Conservation (phyloP, 495 filamentous ascomycete species). For the Darksidea phi region DNA sequence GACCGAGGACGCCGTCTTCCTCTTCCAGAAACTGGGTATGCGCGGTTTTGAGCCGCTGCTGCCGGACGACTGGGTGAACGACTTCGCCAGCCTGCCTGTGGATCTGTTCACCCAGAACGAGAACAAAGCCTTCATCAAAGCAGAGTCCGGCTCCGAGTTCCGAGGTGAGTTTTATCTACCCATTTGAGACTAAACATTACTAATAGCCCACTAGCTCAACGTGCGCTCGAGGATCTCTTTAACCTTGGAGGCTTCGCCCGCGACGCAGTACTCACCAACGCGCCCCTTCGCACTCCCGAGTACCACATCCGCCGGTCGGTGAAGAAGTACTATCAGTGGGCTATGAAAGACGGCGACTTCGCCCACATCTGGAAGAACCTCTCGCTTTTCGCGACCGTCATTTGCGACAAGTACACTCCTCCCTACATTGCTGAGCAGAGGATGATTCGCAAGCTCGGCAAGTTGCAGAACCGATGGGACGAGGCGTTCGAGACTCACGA, state of each 20-base stretch:
- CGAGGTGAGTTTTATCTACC: slow-evolving; percentile 12
- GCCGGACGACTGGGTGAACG: slow-evolving; percentile 55
- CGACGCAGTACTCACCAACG: slow-evolving; percentile 26
- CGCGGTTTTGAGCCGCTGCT: slow-evolving; percentile 62
- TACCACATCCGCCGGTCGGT: slow-evolving; percentile 22
- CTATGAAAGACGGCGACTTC: slow-evolving; percentile 35
- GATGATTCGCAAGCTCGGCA: slow-evolving; percentile 29
- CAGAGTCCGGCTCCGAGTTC: slow-evolving; percentile 30
- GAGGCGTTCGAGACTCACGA: slow-evolving; percentile 32
- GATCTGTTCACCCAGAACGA: slow-evolving; percentile 51
- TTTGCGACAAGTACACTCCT: slow-evolving; percentile 16
- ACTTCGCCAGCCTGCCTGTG: slow-evolving; percentile 61
- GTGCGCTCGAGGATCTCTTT: slow-evolving; percentile 37
- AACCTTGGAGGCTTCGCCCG: slow-evolving; percentile 38
- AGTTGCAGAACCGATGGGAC: slow-evolving; percentile 24
- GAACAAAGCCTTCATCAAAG: slow-evolving; percentile 51
- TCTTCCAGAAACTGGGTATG: slow-evolving; percentile 57
- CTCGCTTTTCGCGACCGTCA: slow-evolving; percentile 37
- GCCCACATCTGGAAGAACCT: slow-evolving; percentile 29
- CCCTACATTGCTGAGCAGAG: slow-evolving; percentile 16
- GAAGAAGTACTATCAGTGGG: slow-evolving; percentile 39
- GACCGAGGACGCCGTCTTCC: slow-evolving; percentile 52
- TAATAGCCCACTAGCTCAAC: slow-evolving; percentile 25
- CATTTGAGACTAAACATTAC: neutral
- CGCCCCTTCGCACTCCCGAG: slow-evolving; percentile 28